Percentiles rank a stretch among this genome's conserved stretches.
Conservation (phyloP, 2,329 filamentous ascomycete genomes). For the Trichoderma harzianum region DNA sequence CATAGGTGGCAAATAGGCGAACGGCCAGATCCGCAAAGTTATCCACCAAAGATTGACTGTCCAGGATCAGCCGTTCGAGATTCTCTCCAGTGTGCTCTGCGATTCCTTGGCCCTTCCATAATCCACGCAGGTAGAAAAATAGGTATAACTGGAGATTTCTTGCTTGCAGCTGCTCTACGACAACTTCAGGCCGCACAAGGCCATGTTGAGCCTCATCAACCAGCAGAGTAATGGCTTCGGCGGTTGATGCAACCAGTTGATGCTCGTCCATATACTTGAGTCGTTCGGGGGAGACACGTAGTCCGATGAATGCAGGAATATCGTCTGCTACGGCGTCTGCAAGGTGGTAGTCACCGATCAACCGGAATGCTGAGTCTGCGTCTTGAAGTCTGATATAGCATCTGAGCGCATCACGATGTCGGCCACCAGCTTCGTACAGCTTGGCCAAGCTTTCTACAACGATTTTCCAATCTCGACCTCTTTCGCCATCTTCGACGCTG, state of each 20-base stretch:
- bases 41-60: slow-evolving; percentile 70
- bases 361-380: slow-evolving; percentile 78
- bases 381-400: slow-evolving; percentile 91
- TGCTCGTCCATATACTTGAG: slow-evolving; percentile 60
- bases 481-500: slow-evolving; percentile 68
- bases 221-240: slow-evolving; percentile 79
- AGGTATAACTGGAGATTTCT: slow-evolving; percentile 70
- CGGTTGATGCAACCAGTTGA: slow-evolving; percentile 75
- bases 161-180: slow-evolving; percentile 72
- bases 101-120: slow-evolving; percentile 76
- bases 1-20: slow-evolving; percentile 79
- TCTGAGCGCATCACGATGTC: slow-evolving; percentile 77
- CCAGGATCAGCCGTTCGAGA: slow-evolving; percentile 54
- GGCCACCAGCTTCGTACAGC: slow-evolving; percentile 76
- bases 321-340: slow-evolving; percentile 86
- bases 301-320: slow-evolving; percentile 80
- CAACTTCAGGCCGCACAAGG: slow-evolving; percentile 71
- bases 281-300: slow-evolving; percentile 75
- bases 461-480: slow-evolving; percentile 79
- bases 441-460: slow-evolving; percentile 84
- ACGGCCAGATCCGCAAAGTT: slow-evolving; percentile 84
- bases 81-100: slow-evolving; percentile 52
- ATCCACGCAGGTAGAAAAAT: slow-evolving; percentile 83
- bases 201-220: slow-evolving; percentile 90
- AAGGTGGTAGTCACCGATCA: slow-evolving; percentile 87